phyloP scores from a whole-genome alignment of 1,139 yeast genomes.

The Pichia cactophila region DNA sequence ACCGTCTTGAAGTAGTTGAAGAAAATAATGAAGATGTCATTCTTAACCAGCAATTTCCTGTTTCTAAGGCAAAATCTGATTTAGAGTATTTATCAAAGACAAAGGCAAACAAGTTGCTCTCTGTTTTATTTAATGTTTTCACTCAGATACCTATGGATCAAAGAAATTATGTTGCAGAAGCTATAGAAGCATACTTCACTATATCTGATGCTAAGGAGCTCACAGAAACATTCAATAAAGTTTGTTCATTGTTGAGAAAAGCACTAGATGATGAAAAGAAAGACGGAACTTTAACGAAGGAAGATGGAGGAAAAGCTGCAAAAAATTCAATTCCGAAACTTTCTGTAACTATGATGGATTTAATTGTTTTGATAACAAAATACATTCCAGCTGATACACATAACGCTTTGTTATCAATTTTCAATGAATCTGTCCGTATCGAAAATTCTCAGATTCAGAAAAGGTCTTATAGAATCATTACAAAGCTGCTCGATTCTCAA shows the following conservation, averaged over 20 bases:
- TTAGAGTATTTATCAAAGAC: conserved; percentile 56
- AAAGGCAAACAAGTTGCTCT: conserved; percentile 61
- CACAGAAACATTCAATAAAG: conserved; percentile 73
- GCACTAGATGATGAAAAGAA: conserved; percentile 61
- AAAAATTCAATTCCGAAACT: conserved; percentile 37
- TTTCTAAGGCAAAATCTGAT: conserved; percentile 46
- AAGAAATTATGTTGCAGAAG: conserved; percentile 76
- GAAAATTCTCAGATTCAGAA: conserved; percentile 72
- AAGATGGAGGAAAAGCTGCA: conserved; percentile 26
- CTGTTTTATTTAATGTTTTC: conserved; percentile 86
- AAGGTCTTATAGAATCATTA: conserved; percentile 77
- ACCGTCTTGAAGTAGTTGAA: conserved; percentile 36
- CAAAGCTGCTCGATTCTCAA: conserved; percentile 50
- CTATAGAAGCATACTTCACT: conserved; percentile 73
- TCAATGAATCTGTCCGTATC: conserved; percentile 57
- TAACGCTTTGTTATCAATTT: conserved; percentile 68
- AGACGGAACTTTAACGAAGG: conserved; percentile 24
- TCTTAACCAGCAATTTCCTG: conserved; percentile 55
- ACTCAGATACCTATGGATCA: conserved; percentile 79
- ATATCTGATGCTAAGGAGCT: conserved; percentile 65
- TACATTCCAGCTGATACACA: conserved; percentile 68
- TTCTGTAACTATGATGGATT: conserved; percentile 83
- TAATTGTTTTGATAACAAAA: conserved; percentile 78
- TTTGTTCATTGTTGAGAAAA: conserved; percentile 67
- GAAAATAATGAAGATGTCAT: conserved; percentile 34